Percentiles rank a stretch among this genome's conserved stretches.
Conservation (phyloP, 306 rosid genomes). For the Prunus persica region Prunus_persica_NCBIv2 NC_034014.1:22742501-22743000, state of each 20-base stretch:
- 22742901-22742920: neutral
- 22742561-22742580: slow-evolving; percentile 39
- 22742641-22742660: neutral
- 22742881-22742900: neutral
- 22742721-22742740: neutral
- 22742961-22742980: neutral
- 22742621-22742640: neutral
- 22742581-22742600: slow-evolving; percentile 38
- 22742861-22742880: neutral
- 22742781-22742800: neutral
- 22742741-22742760: neutral
- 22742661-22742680: neutral
- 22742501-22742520: neutral
- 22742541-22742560: slow-evolving; percentile 23
- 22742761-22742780: neutral
- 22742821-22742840: neutral
- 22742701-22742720: neutral
- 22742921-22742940: neutral
- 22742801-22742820: no score
- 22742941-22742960: neutral
- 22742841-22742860: neutral
- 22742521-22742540: neutral
- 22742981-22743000: neutral
- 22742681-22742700: neutral
- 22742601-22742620: neutral